Evolutionary conservation across 2,329 filamentous ascomycete genomes (phyloP).

Genomic region (Sclerotinia glacialis): DNA sequence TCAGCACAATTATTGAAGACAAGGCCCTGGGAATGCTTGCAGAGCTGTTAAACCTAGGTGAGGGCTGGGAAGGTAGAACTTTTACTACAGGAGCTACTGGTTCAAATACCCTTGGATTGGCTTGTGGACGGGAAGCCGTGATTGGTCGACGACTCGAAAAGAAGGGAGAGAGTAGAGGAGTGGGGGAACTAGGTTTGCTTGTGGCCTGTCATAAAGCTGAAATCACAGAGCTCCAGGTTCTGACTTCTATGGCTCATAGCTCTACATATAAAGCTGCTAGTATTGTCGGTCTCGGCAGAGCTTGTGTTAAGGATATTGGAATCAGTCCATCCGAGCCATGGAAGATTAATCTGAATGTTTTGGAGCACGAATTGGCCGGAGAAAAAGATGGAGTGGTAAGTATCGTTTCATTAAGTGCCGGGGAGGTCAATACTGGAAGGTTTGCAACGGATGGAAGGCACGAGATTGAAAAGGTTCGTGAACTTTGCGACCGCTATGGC

Average conservation of each 20-base stretch:
- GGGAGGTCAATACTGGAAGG: slow-evolving; percentile 86
- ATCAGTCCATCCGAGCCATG: slow-evolving; percentile 57
- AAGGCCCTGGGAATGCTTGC: slow-evolving; percentile 66
- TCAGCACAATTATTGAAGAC: slow-evolving; percentile 75
- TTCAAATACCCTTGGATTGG: slow-evolving; percentile 63
- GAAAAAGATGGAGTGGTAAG: slow-evolving; percentile 54
- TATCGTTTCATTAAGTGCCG: slow-evolving; percentile 77
- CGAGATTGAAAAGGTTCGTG: slow-evolving; percentile 55
- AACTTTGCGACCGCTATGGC: slow-evolving; percentile 67
- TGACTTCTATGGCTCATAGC: slow-evolving; percentile 81
- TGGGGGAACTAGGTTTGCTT: slow-evolving; percentile 69
- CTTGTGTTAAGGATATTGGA: slow-evolving; percentile 61
- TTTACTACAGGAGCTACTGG: slow-evolving; percentile 75
- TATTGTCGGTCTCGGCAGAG: slow-evolving; percentile 73
- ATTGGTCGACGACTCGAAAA: slow-evolving; percentile 44
- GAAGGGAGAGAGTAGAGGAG: slow-evolving; percentile 42
- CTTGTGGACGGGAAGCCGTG: slow-evolving; percentile 68
- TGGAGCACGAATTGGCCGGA: slow-evolving; percentile 58
- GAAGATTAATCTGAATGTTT: slow-evolving; percentile 62
- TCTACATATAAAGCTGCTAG: slow-evolving; percentile 81
- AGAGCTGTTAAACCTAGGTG: slow-evolving; percentile 61
- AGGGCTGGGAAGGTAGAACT: slow-evolving; percentile 66
- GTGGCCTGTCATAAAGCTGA: slow-evolving; percentile 63
- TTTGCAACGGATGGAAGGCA: slow-evolving; percentile 60
- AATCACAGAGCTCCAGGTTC: slow-evolving; percentile 66